Percentiles rank a stretch among this genome's conserved stretches.
These are phyloP conservation scores for Cladosporium phlei DNA, from an alignment of 2,329 filamentous ascomycete species.

Conservation along the genomic window DNA sequence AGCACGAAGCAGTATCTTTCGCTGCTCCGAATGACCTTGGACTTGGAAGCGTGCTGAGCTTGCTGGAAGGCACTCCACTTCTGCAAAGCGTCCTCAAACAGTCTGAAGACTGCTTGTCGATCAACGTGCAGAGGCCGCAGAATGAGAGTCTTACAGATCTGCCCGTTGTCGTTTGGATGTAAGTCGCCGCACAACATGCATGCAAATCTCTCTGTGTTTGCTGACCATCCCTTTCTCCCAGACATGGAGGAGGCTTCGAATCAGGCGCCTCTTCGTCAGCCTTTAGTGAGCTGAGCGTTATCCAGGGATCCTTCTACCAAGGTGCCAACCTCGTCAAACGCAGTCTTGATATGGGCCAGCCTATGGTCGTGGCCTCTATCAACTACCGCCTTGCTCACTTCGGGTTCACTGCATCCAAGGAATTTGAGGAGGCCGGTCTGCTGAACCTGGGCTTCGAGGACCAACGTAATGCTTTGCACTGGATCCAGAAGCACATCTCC, in stretches of 20 bases:
- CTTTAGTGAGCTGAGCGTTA: conserved; percentile 2
- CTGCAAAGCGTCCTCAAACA: no score
- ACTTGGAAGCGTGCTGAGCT: no score
- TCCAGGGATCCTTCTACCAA: conserved; percentile 33
- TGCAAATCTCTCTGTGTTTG: no score
- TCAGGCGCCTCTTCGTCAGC: conserved; percentile 6
- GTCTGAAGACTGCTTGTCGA: no score
- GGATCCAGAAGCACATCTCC: conserved; percentile 42
- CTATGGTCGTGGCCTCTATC: conserved; percentile 50
- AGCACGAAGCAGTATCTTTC: conserved; percentile 7
- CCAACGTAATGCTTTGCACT: conserved; percentile 39
- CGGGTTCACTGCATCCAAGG: conserved; percentile 27
- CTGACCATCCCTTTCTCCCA: no score
- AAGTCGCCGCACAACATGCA: no score
- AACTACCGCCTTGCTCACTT: conserved; percentile 30
- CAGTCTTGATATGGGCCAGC: conserved; percentile 47
- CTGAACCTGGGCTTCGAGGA: conserved; percentile 33
- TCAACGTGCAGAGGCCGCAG: no score
- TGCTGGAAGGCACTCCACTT: no score
- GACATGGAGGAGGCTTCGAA: conserved; percentile 37
- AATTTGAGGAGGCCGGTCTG: conserved; percentile 14
- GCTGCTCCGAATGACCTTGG: conserved; percentile 2
- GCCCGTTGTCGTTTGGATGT: conserved; percentile 43
- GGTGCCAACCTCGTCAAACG: conserved; percentile 35
- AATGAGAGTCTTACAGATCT: conserved; percentile 18